Base-by-base conservation (phyloP, 1,284 basidiomycete species). In the Ceratobasidium sp. region DNA sequence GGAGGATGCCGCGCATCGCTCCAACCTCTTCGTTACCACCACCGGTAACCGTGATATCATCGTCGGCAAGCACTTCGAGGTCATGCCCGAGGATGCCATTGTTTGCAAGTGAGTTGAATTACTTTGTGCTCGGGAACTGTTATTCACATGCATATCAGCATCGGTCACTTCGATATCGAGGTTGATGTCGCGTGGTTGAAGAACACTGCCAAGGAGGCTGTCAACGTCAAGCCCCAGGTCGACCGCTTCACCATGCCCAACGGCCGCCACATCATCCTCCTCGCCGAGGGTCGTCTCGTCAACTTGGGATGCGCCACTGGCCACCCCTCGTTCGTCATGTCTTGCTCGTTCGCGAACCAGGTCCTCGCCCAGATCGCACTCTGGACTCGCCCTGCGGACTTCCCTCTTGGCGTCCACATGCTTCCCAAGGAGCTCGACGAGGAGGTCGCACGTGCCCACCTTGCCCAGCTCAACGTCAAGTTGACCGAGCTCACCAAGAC, bases 21-120 rank as follows among this genome's bases (percentile, higher is more conserved):
- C 89, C 76, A 98, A 98, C 85, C 84, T 99, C 81, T 98, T 99
- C 79, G 96, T 99, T 77, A 99, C 97, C 80, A 98, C 96, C 80
- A 99, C 97, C 63, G 98, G 97, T 81, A 98, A 98, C 90, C 88
- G 97, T 80, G 98, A 99, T 84, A 99, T 99, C 83, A 98, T 99
- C 85, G 92, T 90, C 62, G 90, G 87, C 77, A 88, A 92, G 83
- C 97, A 99, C 88, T 98, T 99, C 83, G 83, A 87, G 80, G 92
- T 84, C 79, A 98, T 99, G 96, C 93, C 89, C 62, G 97, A 99
- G 83, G 98, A 99, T 84, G 96, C 98, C 77, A 99, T 99, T 78
- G 97, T 99, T 79, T 95, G 90, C 90, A 98, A 98, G 92, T 93
- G 77, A 77, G 92, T 84, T 44, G 11, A 13, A 21, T 38, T 58